A percentile compares a stretch with the other conserved stretches of the same genome.
Evolutionary conservation across 106 monocot genomes (phyloP).

Genomic region (Acorus calamus): DNA sequence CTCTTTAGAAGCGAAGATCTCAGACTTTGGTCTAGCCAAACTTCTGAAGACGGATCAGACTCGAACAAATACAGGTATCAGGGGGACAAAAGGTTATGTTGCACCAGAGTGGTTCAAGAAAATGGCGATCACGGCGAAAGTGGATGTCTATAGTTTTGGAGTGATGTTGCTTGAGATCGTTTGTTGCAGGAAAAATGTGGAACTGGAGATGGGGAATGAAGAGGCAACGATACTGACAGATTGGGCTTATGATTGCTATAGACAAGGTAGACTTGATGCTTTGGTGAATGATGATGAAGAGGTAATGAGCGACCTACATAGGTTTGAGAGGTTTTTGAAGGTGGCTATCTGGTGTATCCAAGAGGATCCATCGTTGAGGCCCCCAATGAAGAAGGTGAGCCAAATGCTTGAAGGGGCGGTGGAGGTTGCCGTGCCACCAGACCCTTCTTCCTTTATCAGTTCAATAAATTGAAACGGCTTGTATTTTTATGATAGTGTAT

Average conservation of each 20-base stretch:
- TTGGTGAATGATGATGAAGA: constrained; percentile 16
- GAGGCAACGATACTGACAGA: constrained; percentile 3
- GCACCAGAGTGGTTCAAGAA: constrained; percentile 36
- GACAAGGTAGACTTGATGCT: not conserved
- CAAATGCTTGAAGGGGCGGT: constrained; percentile 28
- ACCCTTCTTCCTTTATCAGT: not conserved
- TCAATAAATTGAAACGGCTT: too few relatives aligned
- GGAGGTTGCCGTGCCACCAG: constrained; percentile 8
- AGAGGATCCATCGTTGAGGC: constrained; percentile 27
- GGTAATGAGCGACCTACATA: not conserved
- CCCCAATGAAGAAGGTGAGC: constrained; percentile 15
- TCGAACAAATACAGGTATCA: constrained; percentile 8
- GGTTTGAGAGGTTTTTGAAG: constrained; percentile 13
- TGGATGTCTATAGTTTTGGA: constrained; percentile 55
- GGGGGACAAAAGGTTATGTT: constrained; percentile 37
- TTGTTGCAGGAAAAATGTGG: constrained; percentile 22
- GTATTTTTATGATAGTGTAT: too few relatives aligned
- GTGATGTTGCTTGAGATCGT: constrained; percentile 27
- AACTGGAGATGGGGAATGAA: not conserved
- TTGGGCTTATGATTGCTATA: constrained; percentile 18
- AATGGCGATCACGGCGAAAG: constrained; percentile 19
- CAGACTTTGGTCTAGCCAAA: constrained; percentile 38
- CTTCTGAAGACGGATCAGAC: constrained; percentile 8
- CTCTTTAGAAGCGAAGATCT: constrained; percentile 10
- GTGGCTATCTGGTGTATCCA: constrained; percentile 30